phyloP scores from a whole-genome alignment of 202 grass and related monocot genomes.

The Musa balbisiana region DNA sequence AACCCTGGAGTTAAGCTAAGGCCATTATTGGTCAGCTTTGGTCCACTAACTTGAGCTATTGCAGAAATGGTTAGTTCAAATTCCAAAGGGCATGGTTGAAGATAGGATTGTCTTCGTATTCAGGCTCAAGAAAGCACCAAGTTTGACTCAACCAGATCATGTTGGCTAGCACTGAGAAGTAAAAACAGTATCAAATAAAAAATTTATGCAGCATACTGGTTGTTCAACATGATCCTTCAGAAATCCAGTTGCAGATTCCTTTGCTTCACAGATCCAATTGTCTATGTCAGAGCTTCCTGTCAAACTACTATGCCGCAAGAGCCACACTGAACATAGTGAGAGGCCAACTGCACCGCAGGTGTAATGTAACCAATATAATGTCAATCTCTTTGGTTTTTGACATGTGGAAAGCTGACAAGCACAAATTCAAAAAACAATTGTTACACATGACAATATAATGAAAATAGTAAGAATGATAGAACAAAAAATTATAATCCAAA shows the following conservation, averaged over 20 bases:
- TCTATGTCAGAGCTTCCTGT: conserved; percentile 95
- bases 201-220: conserved; percentile 50
- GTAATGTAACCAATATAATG: conserved; percentile 81
- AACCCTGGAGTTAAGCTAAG: no score
- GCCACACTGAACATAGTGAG: conserved; percentile 77
- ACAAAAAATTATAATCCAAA: not conserved
- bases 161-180: not conserved
- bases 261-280: conserved; percentile 87
- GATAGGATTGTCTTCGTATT: no score
- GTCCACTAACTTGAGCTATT: no score
- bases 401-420: conserved; percentile 52
- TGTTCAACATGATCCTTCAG: conserved; percentile 83
- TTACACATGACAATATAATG: not conserved
- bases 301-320: conserved; percentile 93
- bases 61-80: no score
- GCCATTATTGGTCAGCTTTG: no score
- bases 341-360: conserved; percentile 81
- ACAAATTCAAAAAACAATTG: conserved; percentile 6
- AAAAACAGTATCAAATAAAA: conserved; percentile 10
- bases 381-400: conserved; percentile 62
- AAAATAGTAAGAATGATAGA: not conserved
- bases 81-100: no score
- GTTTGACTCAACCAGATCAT: no score
- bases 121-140: no score
- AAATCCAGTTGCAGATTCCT: conserved; percentile 66